Base-by-base conservation (phyloP, 345 rosid species). In the Syzygium aromaticum region DNA sequence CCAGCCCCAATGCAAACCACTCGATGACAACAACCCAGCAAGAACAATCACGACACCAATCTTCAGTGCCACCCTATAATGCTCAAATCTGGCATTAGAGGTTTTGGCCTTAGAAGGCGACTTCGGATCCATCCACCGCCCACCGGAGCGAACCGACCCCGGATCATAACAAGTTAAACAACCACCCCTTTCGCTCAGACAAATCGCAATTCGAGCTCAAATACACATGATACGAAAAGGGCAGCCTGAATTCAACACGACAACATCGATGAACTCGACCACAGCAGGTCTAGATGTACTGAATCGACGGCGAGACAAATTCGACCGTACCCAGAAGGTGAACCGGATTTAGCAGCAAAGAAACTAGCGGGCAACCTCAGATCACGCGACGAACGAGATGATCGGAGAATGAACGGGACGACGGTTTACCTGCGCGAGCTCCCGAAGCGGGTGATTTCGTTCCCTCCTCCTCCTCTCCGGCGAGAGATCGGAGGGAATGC, bases 81-180 rank as follows among this genome's bases (percentile, higher is more conserved):
- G 87, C 51, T 51, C n/a, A 86, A 80, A 90, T 86, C 88, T 91
- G 6, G 52, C 57, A 49, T 52, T 52, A 3, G 86, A 77, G 54
- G 92, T 51, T 89, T 92, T 91, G 23, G 88, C 84, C 87, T 94
- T 93, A 2, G 93, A 92, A 87, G 94, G 93, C 27, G 95, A 94
- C 91, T 89, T 92, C 59, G 92, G 91, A 84, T 91, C 93, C 95
- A 92, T 93, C 30, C 19, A 77, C 30, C 28, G 5, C 82, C 49
- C 14, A 73, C 82, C 63, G 63, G n/a, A 57, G 63, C 63, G 14
- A 25, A 10, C 28, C n/a, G 28, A 25, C 63, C 11, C 63, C 28
- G 28, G 21, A 57, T 23, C 63, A 2, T 38, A 10, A 73, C 82
- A 73, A 38, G 49, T 9, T 54, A 25, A 38, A 73, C 38, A 73